Evolutionary conservation across 352 stramenopile species (phyloP).

Genomic region (Blastocystis sp.): DNA sequence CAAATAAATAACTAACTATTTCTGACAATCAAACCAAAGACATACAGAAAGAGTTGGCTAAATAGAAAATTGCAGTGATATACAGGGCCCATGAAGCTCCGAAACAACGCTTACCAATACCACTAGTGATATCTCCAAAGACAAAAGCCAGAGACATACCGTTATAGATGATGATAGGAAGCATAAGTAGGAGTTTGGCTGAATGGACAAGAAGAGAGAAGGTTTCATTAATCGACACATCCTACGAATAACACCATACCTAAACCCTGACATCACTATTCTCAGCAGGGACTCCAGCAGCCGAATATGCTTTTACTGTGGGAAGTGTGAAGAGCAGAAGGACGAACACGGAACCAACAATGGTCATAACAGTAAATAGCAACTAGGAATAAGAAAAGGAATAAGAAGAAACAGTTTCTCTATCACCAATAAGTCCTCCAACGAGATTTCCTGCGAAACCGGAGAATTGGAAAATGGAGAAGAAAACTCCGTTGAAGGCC

Average conservation of each 20-base stretch:
- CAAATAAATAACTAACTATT: conserved; percentile 26
- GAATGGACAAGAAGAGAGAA: conserved; percentile 9
- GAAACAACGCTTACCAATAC: conserved; percentile 39
- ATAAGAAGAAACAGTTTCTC: not conserved
- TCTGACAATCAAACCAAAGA: not conserved
- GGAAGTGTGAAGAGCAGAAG: conserved; percentile 3
- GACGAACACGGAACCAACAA: conserved; percentile 41
- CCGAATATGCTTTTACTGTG: not conserved
- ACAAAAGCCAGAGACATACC: conserved; percentile 69
- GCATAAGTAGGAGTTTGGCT: conserved; percentile 49
- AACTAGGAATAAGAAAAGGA: not conserved
- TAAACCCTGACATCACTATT: not conserved
- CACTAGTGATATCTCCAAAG: conserved; percentile 59
- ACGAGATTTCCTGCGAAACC: conserved; percentile 66
- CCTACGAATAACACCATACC: not conserved
- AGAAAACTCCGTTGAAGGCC: conserved; percentile 69
- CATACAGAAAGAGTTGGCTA: conserved; percentile 48
- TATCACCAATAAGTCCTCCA: conserved; percentile 37
- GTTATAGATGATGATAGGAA: conserved; percentile 70
- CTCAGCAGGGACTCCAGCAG: not conserved
- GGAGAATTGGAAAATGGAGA: conserved; percentile 69
- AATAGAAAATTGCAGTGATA: conserved; percentile 68
- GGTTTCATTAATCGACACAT: conserved; percentile 38
- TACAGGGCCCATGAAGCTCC: conserved; percentile 6
- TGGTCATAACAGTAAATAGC: conserved; percentile 63